These are phyloP conservation scores for Fomitopsis pulvina DNA, from an alignment of 768 basidiomycete species.

Conservation along the genomic window DNA sequence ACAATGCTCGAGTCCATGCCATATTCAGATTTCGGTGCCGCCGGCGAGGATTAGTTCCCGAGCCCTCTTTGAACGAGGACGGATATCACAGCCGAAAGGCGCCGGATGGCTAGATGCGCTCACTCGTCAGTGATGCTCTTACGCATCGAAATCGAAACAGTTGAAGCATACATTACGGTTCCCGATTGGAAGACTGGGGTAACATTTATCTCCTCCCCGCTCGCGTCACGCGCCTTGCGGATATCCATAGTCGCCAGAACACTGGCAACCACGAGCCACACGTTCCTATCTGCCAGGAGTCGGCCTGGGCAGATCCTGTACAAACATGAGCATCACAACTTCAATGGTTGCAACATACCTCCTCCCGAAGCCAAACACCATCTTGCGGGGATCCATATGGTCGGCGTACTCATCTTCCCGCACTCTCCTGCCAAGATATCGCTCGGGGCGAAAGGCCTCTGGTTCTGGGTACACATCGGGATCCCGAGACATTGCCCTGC, in stretches of 20 bases:
- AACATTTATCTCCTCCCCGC: conserved; percentile 34
- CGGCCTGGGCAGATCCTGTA: conserved; percentile 49
- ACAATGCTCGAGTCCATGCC: too few species aligned
- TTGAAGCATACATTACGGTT: conserved; percentile 35
- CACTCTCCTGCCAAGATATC: not conserved
- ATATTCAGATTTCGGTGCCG: not conserved
- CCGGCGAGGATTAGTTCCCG: not conserved
- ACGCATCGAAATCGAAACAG: not conserved
- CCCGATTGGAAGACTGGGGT: conserved; percentile 32
- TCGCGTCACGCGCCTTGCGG: conserved; percentile 32
- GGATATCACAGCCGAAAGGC: conserved; percentile 8
- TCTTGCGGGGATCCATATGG: conserved; percentile 1
- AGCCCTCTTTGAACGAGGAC: conserved; percentile 1
- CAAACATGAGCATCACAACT: not conserved
- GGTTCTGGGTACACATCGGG: conserved; percentile 22
- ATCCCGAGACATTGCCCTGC: conserved; percentile 18
- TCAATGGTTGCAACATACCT: not conserved
- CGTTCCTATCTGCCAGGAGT: conserved; percentile 40
- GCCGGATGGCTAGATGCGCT: conserved; percentile 3
- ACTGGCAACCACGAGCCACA: conserved; percentile 40
- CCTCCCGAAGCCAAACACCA: conserved; percentile 14
- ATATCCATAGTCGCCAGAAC: conserved; percentile 42
- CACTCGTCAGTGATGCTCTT: not conserved
- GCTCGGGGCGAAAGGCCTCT: conserved; percentile 21
- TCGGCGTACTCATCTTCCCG: not conserved